Evolutionary conservation across 2,329 filamentous ascomycete genomes (phyloP).

Genomic region (Epichloe amarillans): DNA sequence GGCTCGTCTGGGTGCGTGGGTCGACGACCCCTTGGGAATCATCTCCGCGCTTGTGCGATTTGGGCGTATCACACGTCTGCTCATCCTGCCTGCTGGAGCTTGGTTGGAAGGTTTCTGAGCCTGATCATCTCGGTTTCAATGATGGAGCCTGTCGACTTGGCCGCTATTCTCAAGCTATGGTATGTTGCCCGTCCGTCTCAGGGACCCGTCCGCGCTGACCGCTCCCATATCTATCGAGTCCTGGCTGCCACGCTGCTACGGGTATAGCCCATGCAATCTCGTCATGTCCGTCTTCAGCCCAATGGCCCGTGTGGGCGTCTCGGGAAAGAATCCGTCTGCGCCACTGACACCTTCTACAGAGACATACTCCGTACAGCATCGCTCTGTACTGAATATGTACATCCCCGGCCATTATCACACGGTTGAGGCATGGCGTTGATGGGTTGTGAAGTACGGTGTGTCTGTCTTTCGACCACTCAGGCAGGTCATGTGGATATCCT

Average conservation of each 20-base stretch:
- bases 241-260: too few relatives aligned
- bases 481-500: neutral
- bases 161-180: neutral
- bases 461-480: too few relatives aligned
- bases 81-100: constrained; percentile 2
- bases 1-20: too few relatives aligned
- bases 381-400: neutral
- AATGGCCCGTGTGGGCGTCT: neutral
- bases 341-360: neutral
- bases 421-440: neutral
- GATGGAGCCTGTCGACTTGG: neutral
- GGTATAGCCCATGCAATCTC: neutral
- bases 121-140: neutral
- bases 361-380: neutral
- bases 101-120: neutral
- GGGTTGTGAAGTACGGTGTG: neutral
- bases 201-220: neutral
- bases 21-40: constrained; percentile 4
- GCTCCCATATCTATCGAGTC: neutral
- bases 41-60: constrained; percentile 8
- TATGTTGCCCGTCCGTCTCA: neutral
- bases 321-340: neutral
- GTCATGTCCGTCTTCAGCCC: neutral
- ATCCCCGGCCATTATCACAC: neutral
- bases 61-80: constrained; percentile 7